Percentiles rank a stretch among this genome's conserved stretches.
These are phyloP conservation scores for Miscanthus sacchariflorus DNA, from an alignment of 202 grass and related monocot genomes.

Conservation along the genomic window DNA sequence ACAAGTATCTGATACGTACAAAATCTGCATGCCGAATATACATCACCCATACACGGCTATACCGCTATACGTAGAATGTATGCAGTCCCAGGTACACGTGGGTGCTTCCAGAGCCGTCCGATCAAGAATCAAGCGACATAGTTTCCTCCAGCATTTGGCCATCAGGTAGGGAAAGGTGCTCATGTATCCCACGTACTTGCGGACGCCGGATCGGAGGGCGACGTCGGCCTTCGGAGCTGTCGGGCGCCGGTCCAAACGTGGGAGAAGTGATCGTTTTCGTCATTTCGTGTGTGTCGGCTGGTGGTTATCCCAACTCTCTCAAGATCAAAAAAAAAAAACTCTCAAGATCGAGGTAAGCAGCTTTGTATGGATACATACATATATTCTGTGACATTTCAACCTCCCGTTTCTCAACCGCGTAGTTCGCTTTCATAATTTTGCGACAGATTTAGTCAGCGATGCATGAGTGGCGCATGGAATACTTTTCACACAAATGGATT, in stretches of 20 bases:
- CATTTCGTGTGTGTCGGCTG: slow-evolving; percentile 40
- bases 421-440: not conserved
- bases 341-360: not conserved
- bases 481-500: slow-evolving; percentile 1
- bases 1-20: slow-evolving; percentile 5
- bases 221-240: not conserved
- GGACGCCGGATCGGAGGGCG: not conserved
- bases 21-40: not conserved
- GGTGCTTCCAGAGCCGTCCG: not conserved
- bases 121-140: not conserved
- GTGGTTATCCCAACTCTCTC: not conserved
- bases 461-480: not conserved
- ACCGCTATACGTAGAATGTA: not conserved
- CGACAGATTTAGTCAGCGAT: not conserved
- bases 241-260: not conserved
- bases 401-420: slow-evolving; percentile 1
- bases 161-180: too few relatives aligned
- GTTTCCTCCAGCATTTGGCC: not conserved
- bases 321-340: not conserved
- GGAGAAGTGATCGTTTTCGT: not conserved
- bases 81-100: not conserved
- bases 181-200: not conserved
- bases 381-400: slow-evolving; percentile 38
- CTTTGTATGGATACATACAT: not conserved
- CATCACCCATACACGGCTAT: not conserved